Conservation (phyloP, 2,329 filamentous ascomycete species). For the Chaetomium sp. region DNA sequence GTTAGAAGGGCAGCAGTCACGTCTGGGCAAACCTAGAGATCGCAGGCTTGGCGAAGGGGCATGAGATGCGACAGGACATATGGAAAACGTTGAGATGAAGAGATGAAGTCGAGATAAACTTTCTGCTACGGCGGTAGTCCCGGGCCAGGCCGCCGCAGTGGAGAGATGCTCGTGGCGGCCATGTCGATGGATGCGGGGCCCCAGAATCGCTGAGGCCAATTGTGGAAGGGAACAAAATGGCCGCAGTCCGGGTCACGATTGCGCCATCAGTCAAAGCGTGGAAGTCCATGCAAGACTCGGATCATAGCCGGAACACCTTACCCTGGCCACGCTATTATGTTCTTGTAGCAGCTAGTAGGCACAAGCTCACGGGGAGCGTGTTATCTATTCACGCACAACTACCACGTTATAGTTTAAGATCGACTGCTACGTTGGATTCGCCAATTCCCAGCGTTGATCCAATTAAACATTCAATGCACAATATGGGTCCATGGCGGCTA, state of each 20-base stretch:
- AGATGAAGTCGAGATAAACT: slow-evolving; percentile 18
- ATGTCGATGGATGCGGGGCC: slow-evolving; percentile 1
- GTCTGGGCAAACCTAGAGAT: no score
- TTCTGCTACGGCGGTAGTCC: not conserved
- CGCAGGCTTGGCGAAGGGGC: not conserved
- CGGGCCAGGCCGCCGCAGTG: not conserved
- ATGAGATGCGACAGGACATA: not conserved
- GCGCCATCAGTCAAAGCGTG: not conserved
- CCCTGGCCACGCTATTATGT: not conserved
- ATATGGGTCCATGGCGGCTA: no score
- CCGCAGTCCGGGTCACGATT: not conserved
- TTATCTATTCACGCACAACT: no score
- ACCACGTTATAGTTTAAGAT: no score
- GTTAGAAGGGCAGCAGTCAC: not conserved
- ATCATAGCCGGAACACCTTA: not conserved
- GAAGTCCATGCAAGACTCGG: not conserved
- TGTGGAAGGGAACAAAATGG: not conserved
- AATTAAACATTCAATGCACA: no score
- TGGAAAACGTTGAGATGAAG: no score
- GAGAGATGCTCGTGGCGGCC: not conserved
- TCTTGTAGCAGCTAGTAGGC: no score
- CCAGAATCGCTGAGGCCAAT: slow-evolving; percentile 8
- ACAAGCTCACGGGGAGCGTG: no score
- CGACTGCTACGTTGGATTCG: no score
- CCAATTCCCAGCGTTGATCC: no score